Evolutionary conservation across 495 filamentous ascomycete genomes (phyloP).

Genomic region (Pyronema omphalodes): DNA sequence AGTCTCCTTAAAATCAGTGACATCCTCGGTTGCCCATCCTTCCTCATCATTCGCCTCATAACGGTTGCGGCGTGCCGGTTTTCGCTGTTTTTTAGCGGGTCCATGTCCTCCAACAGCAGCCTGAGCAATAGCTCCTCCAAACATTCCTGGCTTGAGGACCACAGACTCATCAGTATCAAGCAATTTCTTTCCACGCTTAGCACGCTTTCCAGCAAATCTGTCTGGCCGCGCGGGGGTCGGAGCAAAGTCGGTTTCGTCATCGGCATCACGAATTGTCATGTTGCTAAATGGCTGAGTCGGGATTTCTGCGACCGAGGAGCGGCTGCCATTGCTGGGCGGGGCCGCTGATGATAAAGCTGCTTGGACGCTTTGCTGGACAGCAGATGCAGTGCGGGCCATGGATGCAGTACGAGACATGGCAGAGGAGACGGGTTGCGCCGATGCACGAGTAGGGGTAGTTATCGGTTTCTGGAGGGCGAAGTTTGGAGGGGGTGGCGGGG

Average conservation of each 20-base stretch:
- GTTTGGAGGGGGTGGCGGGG: neutral
- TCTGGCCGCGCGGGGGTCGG: constrained; percentile 4
- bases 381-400: neutral
- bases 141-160: constrained; percentile 17
- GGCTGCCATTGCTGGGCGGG: neutral
- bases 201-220: constrained; percentile 13
- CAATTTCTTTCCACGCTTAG: constrained; percentile 13
- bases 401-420: neutral
- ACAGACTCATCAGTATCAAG: constrained; percentile 15
- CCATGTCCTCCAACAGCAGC: constrained; percentile 6
- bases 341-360: neutral
- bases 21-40: constrained; percentile 93
- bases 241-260: constrained; percentile 22
- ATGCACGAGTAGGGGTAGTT: neutral
- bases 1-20: constrained; percentile 85
- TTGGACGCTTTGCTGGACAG: neutral
- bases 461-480: neutral
- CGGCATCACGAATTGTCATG: neutral
- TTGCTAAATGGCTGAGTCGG: neutral
- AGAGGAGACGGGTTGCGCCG: neutral
- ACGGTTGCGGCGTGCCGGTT: constrained; percentile 37
- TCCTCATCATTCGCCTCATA: constrained; percentile 43
- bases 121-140: constrained; percentile 15
- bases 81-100: constrained; percentile 22
- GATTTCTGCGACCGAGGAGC: neutral